Evolutionary conservation across 2,329 filamentous ascomycete species (phyloP).

Genomic region (Exophiala spinifera): DNA sequence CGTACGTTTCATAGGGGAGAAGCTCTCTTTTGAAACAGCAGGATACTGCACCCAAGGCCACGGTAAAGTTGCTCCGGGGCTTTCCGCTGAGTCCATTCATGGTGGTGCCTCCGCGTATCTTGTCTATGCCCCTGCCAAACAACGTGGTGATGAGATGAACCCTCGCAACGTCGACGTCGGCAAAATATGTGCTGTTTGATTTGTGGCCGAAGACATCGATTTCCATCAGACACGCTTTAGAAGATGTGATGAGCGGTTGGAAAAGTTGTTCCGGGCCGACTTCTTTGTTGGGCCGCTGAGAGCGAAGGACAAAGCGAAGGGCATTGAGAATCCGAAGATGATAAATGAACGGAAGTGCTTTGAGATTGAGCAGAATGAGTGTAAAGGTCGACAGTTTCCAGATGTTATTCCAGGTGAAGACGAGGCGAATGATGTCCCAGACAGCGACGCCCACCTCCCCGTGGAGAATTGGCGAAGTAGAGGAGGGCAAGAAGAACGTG

Average conservation of each 20-base stretch:
- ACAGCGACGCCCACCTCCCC: not conserved
- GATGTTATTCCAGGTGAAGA: slow-evolving; percentile 4
- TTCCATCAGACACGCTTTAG: slow-evolving; percentile 68
- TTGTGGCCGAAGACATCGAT: slow-evolving; percentile 77
- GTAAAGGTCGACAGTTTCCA: slow-evolving; percentile 35
- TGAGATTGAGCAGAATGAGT: slow-evolving; percentile 64
- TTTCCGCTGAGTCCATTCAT: slow-evolving; percentile 46
- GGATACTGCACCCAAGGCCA: slow-evolving; percentile 69
- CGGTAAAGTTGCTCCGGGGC: slow-evolving; percentile 50
- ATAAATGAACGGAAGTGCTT: slow-evolving; percentile 72
- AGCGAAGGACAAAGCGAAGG: slow-evolving; percentile 51
- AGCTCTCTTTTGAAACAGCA: slow-evolving; percentile 74
- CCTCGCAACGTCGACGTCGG: slow-evolving; percentile 64
- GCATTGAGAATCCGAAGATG: slow-evolving; percentile 61
- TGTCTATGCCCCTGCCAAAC: slow-evolving; percentile 54
- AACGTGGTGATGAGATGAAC: slow-evolving; percentile 74
- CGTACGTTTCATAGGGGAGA: slow-evolving; percentile 63
- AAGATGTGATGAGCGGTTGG: slow-evolving; percentile 64
- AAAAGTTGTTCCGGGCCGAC: slow-evolving; percentile 54
- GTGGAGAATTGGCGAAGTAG: not conserved
- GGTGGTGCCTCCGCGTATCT: slow-evolving; percentile 44
- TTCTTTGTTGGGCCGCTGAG: slow-evolving; percentile 45
- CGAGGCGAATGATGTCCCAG: not conserved
- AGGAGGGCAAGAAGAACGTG: too few species aligned
- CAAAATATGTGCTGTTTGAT: slow-evolving; percentile 55